Conservation (phyloP, 163 green algal species). For the Chlamydomonas reinhardtii region DNA sequence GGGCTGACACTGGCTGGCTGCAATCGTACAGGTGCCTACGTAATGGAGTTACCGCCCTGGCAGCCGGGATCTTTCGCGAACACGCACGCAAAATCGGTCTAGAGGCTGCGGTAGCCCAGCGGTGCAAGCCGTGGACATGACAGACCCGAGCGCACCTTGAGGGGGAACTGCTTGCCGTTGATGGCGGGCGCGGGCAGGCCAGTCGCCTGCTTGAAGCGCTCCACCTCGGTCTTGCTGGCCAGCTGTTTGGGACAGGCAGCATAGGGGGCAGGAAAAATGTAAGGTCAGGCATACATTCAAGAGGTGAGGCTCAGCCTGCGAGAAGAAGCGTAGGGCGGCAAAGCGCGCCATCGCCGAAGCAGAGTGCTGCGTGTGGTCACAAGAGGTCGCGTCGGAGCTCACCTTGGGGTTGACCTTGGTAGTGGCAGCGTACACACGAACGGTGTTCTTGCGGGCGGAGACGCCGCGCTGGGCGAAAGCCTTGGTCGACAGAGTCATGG, state of each 20-base stretch:
- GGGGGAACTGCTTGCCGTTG: slow-evolving; percentile 23
- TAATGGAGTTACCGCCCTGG: too few relatives aligned
- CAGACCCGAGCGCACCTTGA: background rate
- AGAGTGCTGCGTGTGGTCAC: background rate
- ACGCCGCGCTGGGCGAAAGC: background rate
- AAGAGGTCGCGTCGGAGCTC: too few relatives aligned
- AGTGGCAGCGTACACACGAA: background rate
- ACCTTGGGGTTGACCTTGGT: background rate
- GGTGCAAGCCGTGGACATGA: too few relatives aligned
- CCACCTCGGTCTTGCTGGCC: background rate
- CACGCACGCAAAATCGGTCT: too few relatives aligned
- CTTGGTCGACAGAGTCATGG: background rate
- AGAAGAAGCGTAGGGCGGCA: background rate
- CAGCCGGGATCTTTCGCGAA: too few relatives aligned
- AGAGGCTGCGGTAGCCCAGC: too few relatives aligned
- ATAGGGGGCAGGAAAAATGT: background rate
- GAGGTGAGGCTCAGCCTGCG: background rate
- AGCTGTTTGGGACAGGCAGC: background rate
- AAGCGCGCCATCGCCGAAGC: background rate
- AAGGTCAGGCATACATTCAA: background rate
- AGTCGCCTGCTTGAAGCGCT: slow-evolving; percentile 38
- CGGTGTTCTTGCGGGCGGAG: background rate
- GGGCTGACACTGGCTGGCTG: too few relatives aligned
- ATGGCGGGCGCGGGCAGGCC: slow-evolving; percentile 14
- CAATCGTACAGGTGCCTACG: too few relatives aligned